Evolutionary conservation across 805 yeast species (phyloP).

Genomic region (Monosporozyma aquatica): DNA sequence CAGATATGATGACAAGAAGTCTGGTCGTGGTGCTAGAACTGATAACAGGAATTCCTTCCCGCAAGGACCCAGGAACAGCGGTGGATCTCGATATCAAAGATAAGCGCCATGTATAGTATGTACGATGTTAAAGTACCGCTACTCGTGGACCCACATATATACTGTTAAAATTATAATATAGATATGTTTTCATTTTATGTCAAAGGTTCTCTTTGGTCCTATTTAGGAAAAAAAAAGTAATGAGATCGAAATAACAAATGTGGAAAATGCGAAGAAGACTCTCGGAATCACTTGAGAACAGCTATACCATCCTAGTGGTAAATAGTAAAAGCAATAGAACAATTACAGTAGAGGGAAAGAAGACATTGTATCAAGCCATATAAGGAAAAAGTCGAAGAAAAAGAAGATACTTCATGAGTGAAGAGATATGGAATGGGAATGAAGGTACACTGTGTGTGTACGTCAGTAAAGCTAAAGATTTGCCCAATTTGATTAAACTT

Average conservation of each 20-base stretch:
- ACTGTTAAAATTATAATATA: too few relatives aligned
- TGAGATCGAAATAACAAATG: too few relatives aligned
- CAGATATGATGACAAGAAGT: conserved; percentile 1
- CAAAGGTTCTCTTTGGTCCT: too few relatives aligned
- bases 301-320: too few relatives aligned
- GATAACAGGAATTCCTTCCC: conserved; percentile 9
- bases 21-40: not conserved
- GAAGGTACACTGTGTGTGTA: conserved; percentile 60
- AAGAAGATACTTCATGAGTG: conserved; percentile 13
- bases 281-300: too few relatives aligned
- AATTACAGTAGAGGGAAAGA: not conserved
- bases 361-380: too few relatives aligned
- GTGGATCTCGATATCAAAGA: conserved; percentile 15
- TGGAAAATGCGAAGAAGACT: too few relatives aligned
- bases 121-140: too few relatives aligned
- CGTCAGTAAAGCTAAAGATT: conserved; percentile 71
- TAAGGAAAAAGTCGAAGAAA: not conserved
- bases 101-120: not conserved
- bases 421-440: conserved; percentile 25
- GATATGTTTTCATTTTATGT: too few relatives aligned
- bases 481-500: conserved; percentile 75
- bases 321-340: too few relatives aligned
- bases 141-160: too few relatives aligned
- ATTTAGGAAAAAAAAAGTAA: too few relatives aligned
- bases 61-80: conserved; percentile 15